Evolutionary conservation across 129 eudicot genomes (phyloP).

Genomic region (Tagetes patula): DNA sequence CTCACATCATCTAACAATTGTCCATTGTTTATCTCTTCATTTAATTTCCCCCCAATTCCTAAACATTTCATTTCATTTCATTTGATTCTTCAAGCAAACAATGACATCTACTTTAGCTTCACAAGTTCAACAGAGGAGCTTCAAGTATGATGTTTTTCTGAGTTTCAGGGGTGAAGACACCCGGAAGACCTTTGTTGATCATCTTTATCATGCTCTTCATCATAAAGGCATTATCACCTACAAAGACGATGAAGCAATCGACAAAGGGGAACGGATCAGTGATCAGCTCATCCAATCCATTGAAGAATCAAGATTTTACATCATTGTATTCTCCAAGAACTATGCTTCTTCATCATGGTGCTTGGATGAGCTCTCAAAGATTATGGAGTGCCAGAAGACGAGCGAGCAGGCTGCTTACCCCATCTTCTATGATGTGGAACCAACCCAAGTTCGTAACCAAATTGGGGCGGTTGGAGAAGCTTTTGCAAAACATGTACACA

Average conservation of each 20-base stretch:
- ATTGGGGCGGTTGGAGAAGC: conserved; percentile 4
- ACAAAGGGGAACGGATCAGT: not conserved
- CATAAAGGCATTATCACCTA: not conserved
- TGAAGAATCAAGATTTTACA: not conserved
- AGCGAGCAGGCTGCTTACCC: not conserved
- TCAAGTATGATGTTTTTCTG: not conserved
- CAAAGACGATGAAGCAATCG: not conserved
- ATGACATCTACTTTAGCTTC: not conserved
- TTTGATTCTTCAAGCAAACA: not conserved
- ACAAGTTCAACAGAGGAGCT: not conserved
- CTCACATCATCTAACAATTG: not conserved
- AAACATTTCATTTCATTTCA: not conserved
- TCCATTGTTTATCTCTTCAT: not conserved
- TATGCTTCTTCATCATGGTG: conserved; percentile 5
- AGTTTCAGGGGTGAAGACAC: conserved; percentile 2
- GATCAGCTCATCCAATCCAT: not conserved
- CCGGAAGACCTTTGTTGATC: not conserved
- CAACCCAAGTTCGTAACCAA: conserved; percentile 15
- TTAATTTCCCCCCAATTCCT: not conserved
- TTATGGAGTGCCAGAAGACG: not conserved
- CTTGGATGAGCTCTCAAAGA: not conserved
- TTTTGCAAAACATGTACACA: not conserved
- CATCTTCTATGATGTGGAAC: conserved; percentile 3
- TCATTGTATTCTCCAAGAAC: not conserved
- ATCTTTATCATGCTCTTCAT: not conserved